Evolutionary conservation across 805 yeast genomes (phyloP).

Genomic region (Myxozyma kluyveri): DNA sequence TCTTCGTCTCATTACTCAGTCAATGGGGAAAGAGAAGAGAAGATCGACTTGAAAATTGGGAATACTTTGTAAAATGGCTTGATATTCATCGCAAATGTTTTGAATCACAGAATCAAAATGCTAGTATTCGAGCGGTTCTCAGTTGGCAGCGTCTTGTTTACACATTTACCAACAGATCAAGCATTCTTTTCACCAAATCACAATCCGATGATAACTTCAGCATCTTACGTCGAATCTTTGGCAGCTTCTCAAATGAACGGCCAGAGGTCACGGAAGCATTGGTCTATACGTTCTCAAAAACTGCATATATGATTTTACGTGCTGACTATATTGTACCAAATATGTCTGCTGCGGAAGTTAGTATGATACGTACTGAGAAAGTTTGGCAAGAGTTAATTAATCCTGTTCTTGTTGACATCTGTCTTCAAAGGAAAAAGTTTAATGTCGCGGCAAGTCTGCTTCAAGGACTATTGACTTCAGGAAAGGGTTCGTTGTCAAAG

Average conservation of each 20-base stretch:
- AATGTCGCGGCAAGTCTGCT: conserved; percentile 5
- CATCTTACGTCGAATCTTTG: conserved; percentile 12
- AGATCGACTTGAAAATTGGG: conserved; percentile 20
- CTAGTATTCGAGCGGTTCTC: conserved; percentile 8
- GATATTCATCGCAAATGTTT: conserved; percentile 13
- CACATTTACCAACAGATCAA: conserved; percentile 11
- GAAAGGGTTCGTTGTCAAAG: conserved; percentile 3
- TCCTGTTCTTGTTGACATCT: conserved; percentile 17
- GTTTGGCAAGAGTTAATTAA: conserved; percentile 14
- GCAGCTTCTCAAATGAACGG: conserved; percentile 4
- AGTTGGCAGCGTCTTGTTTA: conserved; percentile 21
- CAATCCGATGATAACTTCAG: conserved; percentile 3
- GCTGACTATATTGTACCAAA: conserved; percentile 1
- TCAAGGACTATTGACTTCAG: conserved; percentile 1
- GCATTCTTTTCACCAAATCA: conserved; percentile 1
- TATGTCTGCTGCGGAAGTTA: conserved; percentile 1
- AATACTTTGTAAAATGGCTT: conserved; percentile 14
- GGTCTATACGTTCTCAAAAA: conserved; percentile 7
- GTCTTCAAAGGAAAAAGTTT: conserved; percentile 1
- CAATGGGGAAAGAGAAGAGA: conserved; percentile 19
- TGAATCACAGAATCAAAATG: conserved; percentile 5
- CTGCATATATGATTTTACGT: conserved; percentile 5
- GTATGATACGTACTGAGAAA: conserved; percentile 8
- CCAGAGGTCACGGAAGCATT: conserved; percentile 10
- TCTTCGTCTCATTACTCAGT: conserved; percentile 6